Evolutionary conservation across 352 stramenopile genomes (phyloP), one percentile per base, ranked within the genome.

Genomic region (Phytophthora lateralis): DNA sequence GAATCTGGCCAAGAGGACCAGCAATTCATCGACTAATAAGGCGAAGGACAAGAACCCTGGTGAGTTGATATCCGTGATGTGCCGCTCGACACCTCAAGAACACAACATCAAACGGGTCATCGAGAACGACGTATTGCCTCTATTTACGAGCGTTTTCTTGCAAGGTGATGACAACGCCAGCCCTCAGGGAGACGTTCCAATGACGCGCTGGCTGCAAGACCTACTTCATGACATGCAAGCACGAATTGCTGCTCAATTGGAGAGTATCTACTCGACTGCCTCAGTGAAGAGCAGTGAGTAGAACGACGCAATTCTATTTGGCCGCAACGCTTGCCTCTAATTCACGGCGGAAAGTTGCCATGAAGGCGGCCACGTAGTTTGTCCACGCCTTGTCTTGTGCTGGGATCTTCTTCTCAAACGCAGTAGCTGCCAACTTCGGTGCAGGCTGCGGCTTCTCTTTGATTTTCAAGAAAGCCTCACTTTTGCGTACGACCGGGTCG

Each of bases 211-310:
- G 86, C 44, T 95, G 30, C 71, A 82, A 51, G 71, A 76, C 4
- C 39, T 95, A 41, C 61, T 95, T 26, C 58, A 78, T 17, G 77
- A 87, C 24, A 92, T 95, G 82, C 83, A 93, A 72, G 59, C 57
- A 24, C 80, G 74, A 48, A 87, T 95, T 44, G 69, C 84, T 34
- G 64, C 60, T 55, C 82, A 93, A 55, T 73, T 94, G 21, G 57
- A 71, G 39, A 62, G 43, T 12, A 64, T 81, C n/a, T 82, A 72
- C 43, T 55, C 63, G 11, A 43, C 49, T 51, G 21, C 55, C 3
- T 47, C 55, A 3, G 21, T 9, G 20, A 48, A 49, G 3, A 26
- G 9, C 42, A 53, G 29, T 26, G 47, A 60, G 18, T 51, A 60
- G 43, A 47, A 17, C 6, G 15, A 55, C 4, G 6, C 27, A 18